Base-by-base conservation (phyloP, 768 basidiomycete species). In the Leucocoprinus leucothites region DNA sequence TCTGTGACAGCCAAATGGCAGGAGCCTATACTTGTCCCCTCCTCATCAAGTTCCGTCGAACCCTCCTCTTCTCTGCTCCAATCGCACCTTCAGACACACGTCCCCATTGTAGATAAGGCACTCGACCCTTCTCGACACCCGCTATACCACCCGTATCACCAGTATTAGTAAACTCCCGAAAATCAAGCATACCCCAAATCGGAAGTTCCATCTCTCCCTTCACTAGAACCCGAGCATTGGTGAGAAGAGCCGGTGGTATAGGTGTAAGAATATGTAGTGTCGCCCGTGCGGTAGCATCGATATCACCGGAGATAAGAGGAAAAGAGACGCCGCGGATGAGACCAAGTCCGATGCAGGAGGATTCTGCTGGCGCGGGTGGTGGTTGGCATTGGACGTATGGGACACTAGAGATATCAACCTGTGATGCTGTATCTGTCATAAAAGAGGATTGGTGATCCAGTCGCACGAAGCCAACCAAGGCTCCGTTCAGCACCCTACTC, bases 161-260 rank as follows among this genome's bases (percentile, higher is more conserved):
- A 50, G 60, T 64, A 48, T 3, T 21, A 48, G 9, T 9, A n/a
- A 38, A 21, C 34, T 44, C n/a, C 22, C 74, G 69, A 55, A 84
- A 87, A 67, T 95, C 93, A 48, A 97, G 72, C 86, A 93, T 83
- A 0, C 88, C 93, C 84, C 88, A 89, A 0, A 94, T 73, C 0
- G 94, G 94, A 0, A 97, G 69, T 67, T 95, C 93, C 63, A 94
- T 74, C 65, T 94, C 92, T 7, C 94, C 94, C 67, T 90, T 94
- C 44, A 96, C 84, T 2, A 96, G 63, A 16, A 83, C 72, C 3
- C 81, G 65, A 2, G 64, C 70, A 21, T 64, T 65, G 0, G 63
- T 58, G 2, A 96, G 74, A 0, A 76, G 40, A 0, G 64, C 51
- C 0, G 79, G 69, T 0, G 86, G 83, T 1, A 94, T 57, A 0